Evolutionary conservation across 306 rosid species (phyloP).

Genomic region (Herpetospermum pedunculosum): DNA sequence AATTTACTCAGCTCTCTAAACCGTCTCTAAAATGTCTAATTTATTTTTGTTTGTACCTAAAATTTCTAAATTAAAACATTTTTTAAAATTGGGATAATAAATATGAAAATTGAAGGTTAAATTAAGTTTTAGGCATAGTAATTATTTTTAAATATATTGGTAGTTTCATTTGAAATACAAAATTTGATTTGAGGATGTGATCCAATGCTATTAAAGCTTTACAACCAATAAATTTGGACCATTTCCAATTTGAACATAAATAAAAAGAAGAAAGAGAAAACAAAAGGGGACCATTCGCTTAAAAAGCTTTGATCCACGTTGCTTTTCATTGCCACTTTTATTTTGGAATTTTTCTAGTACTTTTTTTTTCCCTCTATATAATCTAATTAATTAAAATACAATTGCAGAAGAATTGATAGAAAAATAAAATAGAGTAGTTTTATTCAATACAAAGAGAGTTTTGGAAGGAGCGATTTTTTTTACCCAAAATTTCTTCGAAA

Average conservation of each 20-base stretch:
- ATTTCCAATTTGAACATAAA: conserved; percentile 12
- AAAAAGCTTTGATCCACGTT: background rate
- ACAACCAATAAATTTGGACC: conserved; percentile 38
- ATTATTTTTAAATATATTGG: background rate
- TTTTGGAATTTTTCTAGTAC: background rate
- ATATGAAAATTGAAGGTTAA: background rate
- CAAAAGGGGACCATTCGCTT: background rate
- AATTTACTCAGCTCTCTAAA: too few species aligned
- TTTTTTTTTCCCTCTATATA: background rate
- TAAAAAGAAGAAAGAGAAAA: background rate
- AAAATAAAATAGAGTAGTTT: background rate
- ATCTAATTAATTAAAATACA: background rate
- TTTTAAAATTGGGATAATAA: background rate
- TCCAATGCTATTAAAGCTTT: conserved; percentile 11
- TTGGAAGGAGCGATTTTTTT: background rate
- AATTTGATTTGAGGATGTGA: conserved; percentile 11
- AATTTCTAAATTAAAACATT: background rate
- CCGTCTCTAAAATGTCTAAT: background rate
- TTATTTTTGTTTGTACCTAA: too few species aligned
- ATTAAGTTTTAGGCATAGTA: background rate
- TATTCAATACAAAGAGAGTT: background rate
- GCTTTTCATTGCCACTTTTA: conserved; percentile 1
- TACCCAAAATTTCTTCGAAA: background rate
- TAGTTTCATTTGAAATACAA: background rate
- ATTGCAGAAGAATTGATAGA: background rate